Conservation (phyloP, 108 stramenopile species). For the Nitzschia palea region DNA sequence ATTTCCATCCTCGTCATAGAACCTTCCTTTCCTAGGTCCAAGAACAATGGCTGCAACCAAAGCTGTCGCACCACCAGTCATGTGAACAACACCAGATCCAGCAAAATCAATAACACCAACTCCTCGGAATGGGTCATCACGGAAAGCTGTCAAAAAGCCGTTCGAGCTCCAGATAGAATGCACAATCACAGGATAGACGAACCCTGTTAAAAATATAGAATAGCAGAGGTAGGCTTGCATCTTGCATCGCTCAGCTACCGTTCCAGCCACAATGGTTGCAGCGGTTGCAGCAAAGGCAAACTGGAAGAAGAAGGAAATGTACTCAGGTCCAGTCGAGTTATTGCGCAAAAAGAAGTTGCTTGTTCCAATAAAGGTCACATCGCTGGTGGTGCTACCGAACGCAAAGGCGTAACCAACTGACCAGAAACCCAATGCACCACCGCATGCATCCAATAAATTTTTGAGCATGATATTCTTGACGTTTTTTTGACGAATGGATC, state of each 20-base stretch:
- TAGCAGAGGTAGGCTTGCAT: slow-evolving; percentile 82
- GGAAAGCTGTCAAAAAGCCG: slow-evolving; percentile 67
- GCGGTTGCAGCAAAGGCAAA: slow-evolving; percentile 84
- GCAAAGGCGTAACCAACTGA: slow-evolving; percentile 83
- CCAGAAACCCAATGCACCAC: slow-evolving; percentile 87
- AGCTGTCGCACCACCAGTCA: slow-evolving; percentile 89
- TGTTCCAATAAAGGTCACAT: slow-evolving; percentile 64
- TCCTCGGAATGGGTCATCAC: slow-evolving; percentile 53
- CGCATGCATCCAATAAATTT: slow-evolving; percentile 86
- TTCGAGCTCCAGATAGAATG: slow-evolving; percentile 77
- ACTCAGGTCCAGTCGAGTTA: slow-evolving; percentile 19
- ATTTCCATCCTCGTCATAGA: slow-evolving; percentile 82
- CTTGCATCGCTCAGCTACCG: slow-evolving; percentile 77
- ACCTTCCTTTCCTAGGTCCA: slow-evolving; percentile 86
- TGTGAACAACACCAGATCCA: slow-evolving; percentile 94
- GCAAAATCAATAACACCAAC: slow-evolving; percentile 91
- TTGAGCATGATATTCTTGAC: slow-evolving; percentile 88
- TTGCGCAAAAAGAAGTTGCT: slow-evolving; percentile 56
- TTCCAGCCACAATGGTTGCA: slow-evolving; percentile 80
- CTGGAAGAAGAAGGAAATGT: slow-evolving; percentile 59
- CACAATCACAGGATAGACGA: slow-evolving; percentile 90
- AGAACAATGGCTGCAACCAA: slow-evolving; percentile 81
- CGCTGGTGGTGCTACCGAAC: slow-evolving; percentile 49
- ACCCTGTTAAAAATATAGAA: slow-evolving; percentile 76
- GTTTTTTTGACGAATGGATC: slow-evolving; percentile 82